Evolutionary conservation across 2,329 filamentous ascomycete species (phyloP), one percentile per base, ranked within the genome.

Genomic region (Hypoxylon sp.): DNA sequence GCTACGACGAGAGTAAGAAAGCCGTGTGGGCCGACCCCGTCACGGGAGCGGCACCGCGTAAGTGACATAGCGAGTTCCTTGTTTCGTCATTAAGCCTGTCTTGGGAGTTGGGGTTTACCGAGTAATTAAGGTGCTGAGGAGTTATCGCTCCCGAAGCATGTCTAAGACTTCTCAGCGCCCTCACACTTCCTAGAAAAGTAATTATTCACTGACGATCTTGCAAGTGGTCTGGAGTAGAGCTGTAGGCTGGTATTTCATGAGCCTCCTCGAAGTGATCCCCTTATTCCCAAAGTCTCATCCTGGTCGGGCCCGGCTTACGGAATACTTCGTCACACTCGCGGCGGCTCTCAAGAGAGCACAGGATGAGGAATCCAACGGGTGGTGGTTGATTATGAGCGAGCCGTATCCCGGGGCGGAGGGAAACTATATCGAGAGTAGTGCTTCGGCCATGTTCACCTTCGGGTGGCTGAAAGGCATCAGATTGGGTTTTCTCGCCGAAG

Each of bases 381-480:
- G 87, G 86, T 89, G 85, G 84, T 77, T 88, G 56, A 79, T 89
- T 46, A 86, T 89, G 82, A 82, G 82, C 70, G 80, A 82, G 62
- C 76, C 80, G 25, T 83, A 85, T 60, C 80, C 82, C 0, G 82
- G 81, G 1, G 71, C 75, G 41, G 68, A 81, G 49, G 86, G 86
- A 2, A 90, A 90, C 75, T 90, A 87, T 75, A 84, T 90, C 51
- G 86, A 90, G 78, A 86, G 84, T 34, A 87, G 86, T 32, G 87
- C 83, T 6, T 85, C 84, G 1, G 86, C 86, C 2, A 87, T 90
- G 83, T 89, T 88, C 70, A 80, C 82, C 0, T 87, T 85, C 60
- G 82, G 84, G 0, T 76, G 87, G 65, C 74, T 88, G 11, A 84
- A 81, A 68, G 86, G 83, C 0, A 76, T 79, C 7, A 73, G 79